A percentile compares a stretch with the other conserved stretches of the same genome.
Evolutionary conservation across 2,329 filamentous ascomycete species (phyloP).

Genomic region (Rhinocladiella similis): DNA sequence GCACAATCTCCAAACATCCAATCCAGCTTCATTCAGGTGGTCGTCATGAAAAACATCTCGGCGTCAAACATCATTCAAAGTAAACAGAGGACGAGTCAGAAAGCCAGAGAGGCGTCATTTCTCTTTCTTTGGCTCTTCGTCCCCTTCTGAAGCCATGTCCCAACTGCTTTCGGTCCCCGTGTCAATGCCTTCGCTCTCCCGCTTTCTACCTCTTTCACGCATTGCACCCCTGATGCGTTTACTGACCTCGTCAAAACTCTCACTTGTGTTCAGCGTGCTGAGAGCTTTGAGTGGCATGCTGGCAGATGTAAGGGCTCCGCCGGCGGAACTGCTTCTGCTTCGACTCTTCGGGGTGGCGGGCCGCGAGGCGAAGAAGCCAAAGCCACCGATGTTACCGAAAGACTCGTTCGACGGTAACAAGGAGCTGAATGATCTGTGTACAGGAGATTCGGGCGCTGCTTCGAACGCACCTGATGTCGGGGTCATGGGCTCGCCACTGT

Average conservation of each 20-base stretch:
- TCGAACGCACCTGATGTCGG: conserved; percentile 30
- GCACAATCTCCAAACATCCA: no score
- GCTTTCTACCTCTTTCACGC: conserved; percentile 68
- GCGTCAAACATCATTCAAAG: conserved; percentile 1
- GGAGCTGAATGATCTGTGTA: conserved; percentile 38
- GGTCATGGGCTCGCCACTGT: conserved; percentile 36
- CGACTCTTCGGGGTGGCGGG: conserved; percentile 78
- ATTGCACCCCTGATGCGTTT: conserved; percentile 83
- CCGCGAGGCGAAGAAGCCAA: conserved; percentile 86
- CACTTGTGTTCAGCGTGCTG: conserved; percentile 65
- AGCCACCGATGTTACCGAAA: conserved; percentile 82
- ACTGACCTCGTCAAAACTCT: conserved; percentile 78
- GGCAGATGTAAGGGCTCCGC: conserved; percentile 57
- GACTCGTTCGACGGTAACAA: conserved; percentile 80
- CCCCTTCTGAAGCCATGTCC: conserved; percentile 29
- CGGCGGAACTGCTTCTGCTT: conserved; percentile 69
- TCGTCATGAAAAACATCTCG: neutral
- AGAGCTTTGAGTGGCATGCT: conserved; percentile 70
- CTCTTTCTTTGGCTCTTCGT: conserved; percentile 30
- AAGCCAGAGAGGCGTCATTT: neutral
- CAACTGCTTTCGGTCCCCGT: conserved; percentile 29
- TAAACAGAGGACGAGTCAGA: neutral
- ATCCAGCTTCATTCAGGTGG: no score
- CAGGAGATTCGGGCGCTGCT: conserved; percentile 31
- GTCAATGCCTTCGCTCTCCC: conserved; percentile 29